Evolutionary conservation across 768 basidiomycete genomes (phyloP), one percentile per base, ranked within the genome.

Genomic region (Daedalea quercina): DNA sequence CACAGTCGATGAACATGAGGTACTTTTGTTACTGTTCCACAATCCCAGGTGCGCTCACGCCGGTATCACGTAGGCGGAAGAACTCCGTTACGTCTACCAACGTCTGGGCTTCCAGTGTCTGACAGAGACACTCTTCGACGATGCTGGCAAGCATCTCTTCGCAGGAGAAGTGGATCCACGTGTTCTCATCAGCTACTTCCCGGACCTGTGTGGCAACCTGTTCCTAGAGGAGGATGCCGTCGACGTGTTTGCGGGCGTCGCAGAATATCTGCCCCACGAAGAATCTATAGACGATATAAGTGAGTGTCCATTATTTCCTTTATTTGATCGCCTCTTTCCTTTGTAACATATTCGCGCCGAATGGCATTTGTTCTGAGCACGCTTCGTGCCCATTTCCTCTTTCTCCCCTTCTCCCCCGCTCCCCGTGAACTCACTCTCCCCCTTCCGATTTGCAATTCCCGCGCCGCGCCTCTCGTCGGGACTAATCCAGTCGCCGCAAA

Each of bases 401-500:
- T 58, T 42, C 54, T 55, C 57, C 54, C 52, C 54, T 56, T 63
- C 47, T n/a, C n/a, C 45, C 49, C 34, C 31, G 31, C 44, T 54
- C 54, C 55, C 57, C 54, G 54, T 63, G 60, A 57, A 54, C 53
- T 52, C 56, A 28, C 57, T 59, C 51, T 67, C 62, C 58, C 53
- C 54, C 48, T 40, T 40, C 19, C 37, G 13, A 40, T 40, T 40
- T 40, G 37, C 37, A 40, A 40, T 40, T 13, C 52, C 42, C 63
- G 58, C 61, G 57, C 46, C 54, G 41, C 73, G 67, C 71, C 71
- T 69, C 73, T 60, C 57, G 67, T 76, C 78, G 76, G 79, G 79
- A 82, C 85, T 88, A 81, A 87, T 73, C 71, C 73, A 94, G 93
- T 94, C 79, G 79, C 79, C 69, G 79, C 76, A 62, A 90, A 92